Base-by-base conservation (phyloP, 805 yeast genomes). In the Metschnikowia borealis region DNA sequence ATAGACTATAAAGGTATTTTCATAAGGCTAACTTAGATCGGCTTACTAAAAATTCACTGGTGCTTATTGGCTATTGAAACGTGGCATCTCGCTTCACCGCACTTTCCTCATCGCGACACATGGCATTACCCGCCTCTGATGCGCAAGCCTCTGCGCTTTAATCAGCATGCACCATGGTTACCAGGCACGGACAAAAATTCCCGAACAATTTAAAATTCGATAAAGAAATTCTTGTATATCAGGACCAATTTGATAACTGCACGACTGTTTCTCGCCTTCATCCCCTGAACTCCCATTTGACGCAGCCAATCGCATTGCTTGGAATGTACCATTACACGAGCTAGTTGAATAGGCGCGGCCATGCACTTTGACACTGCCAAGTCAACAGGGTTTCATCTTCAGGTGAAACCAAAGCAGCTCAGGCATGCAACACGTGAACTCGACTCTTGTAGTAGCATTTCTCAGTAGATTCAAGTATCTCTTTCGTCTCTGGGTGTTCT, bases 111-210 rank as follows among this genome's bases (percentile, higher is more conserved):
- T 44, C 40, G 40, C 39, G 18, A 21, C 46, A 15, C 34, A 26
- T 15, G 46, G 33, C 18, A 44, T 44, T 44, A 44, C 46, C 46
- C 46, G 46, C 46, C 46, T 26, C 26, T 14, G 4, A 13, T 36
- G 40, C 46, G 40, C 35, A 40, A 26, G 26, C 18, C 31, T 29
- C n/a, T 41, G 29, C 31, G 29, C 31, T 38, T 13, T 38, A 41
- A 41, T 17, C 26, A 13, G 11, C 26, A 37, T 21, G 39, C 39
- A 37, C 14, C 29, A 20, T 14, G 15, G 39, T 15, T 13, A 37
- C 13, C 39, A 21, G 29, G 15, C 14, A 20, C 6, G n/a, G n/a
- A 18, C 23, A 18, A 26, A 11, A 37, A 37, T 13, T 18, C 39
- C 29, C 13, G 11, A 10, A 26, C 29, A 8, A 26, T 26, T 26